Percentiles rank a stretch among this genome's conserved stretches.
Conservation (phyloP, 805 yeast species). For the Grigorovia transvaalensis region DNA sequence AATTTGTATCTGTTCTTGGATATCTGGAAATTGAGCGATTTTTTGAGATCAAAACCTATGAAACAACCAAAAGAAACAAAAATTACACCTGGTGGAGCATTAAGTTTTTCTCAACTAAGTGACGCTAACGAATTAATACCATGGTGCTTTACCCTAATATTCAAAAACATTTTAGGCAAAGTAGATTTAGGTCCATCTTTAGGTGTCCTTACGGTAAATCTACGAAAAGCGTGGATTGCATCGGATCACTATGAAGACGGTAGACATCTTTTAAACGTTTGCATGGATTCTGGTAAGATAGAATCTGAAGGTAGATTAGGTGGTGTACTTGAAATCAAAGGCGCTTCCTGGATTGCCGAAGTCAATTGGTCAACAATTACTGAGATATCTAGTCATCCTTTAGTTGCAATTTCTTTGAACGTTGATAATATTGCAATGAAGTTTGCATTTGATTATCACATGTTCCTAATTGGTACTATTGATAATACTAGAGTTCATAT, state of each 20-base stretch:
- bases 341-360: conserved; percentile 48
- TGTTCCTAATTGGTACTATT: conserved; percentile 57
- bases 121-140: conserved; percentile 42
- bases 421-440: conserved; percentile 47
- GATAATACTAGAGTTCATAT: conserved; percentile 41
- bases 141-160: conserved; percentile 53
- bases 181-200: conserved; percentile 79
- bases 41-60: conserved; percentile 15
- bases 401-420: conserved; percentile 52
- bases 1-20: conserved; percentile 76
- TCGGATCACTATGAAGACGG: conserved; percentile 56
- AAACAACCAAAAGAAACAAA: neutral
- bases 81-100: neutral
- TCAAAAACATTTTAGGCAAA: conserved; percentile 41
- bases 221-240: conserved; percentile 58
- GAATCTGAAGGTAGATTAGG: conserved; percentile 70
- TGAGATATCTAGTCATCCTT: conserved; percentile 44
- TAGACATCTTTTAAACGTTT: conserved; percentile 60
- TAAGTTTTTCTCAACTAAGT: neutral
- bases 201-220: conserved; percentile 47
- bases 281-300: conserved; percentile 42
- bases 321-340: conserved; percentile 46
- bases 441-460: conserved; percentile 74
- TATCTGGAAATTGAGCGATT: conserved; percentile 58
- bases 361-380: conserved; percentile 56